A percentile compares a stretch with the other conserved stretches of the same genome.
These are phyloP conservation scores for Fusarium sp. DNA, from an alignment of 2,329 filamentous ascomycete species.

Conservation along the genomic window DNA sequence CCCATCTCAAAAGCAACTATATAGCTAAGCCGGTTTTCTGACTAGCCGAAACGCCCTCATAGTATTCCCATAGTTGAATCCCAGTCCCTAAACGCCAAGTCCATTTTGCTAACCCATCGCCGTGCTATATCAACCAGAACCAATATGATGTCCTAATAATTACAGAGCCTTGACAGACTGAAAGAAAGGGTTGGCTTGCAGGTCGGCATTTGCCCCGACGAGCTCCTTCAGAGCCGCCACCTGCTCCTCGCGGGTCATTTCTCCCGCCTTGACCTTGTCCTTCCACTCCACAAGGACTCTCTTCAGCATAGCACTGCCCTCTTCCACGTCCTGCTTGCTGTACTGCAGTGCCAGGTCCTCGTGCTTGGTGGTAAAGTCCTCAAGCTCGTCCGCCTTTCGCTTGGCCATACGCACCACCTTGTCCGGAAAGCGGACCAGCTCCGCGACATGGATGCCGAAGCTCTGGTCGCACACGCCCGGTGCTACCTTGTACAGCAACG, in stretches of 20 bases:
- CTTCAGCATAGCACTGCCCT: slow-evolving; percentile 88
- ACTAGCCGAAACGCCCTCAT: slow-evolving; percentile 11
- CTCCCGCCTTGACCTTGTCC: slow-evolving; percentile 70
- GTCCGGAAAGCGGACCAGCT: slow-evolving; percentile 93
- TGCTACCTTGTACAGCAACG: slow-evolving; percentile 95
- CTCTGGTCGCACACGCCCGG: slow-evolving; percentile 96
- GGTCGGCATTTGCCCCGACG: slow-evolving; percentile 75
- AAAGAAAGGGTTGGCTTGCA: slow-evolving; percentile 76
- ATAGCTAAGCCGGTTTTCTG: slow-evolving; percentile 3
- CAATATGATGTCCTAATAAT: slow-evolving; percentile 19
- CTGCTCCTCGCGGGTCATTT: slow-evolving; percentile 79
- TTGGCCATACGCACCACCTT: slow-evolving; percentile 99
- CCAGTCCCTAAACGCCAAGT: slow-evolving; percentile 23
- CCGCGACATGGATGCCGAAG: slow-evolving; percentile 98
- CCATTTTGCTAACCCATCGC: slow-evolving; percentile 1
- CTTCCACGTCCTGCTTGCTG: slow-evolving; percentile 86
- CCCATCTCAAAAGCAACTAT: neutral
- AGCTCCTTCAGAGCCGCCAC: slow-evolving; percentile 81
- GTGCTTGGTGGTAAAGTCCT: slow-evolving; percentile 90
- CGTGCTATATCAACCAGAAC: slow-evolving; percentile 5
- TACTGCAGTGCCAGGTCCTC: slow-evolving; percentile 70
- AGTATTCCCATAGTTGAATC: slow-evolving; percentile 18
- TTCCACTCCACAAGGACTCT: slow-evolving; percentile 88
- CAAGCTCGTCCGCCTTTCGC: slow-evolving; percentile 95
- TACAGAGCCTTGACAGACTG: slow-evolving; percentile 68